A percentile compares a stretch with the other conserved stretches of the same genome.
Conservation (phyloP, 2,329 filamentous ascomycete genomes). For the Bipolaris victoriae region DNA sequence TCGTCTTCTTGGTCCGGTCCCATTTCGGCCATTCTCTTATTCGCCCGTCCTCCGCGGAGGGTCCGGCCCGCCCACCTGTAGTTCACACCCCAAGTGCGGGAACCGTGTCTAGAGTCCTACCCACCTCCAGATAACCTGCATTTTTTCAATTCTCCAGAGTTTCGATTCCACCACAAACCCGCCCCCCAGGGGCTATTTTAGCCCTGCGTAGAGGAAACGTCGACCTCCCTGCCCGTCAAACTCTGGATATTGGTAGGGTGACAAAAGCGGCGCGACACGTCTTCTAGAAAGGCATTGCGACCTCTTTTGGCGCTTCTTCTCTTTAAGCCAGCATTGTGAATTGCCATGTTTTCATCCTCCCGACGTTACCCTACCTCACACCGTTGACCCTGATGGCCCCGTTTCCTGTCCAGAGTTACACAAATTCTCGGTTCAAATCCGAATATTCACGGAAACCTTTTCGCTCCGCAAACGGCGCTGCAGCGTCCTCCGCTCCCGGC, state of each 20-base stretch:
- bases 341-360: too few relatives aligned
- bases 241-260: too few relatives aligned
- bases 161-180: not conserved
- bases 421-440: conserved; percentile 3
- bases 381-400: conserved; percentile 2
- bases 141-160: conserved; percentile 10
- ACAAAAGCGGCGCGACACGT: too few relatives aligned
- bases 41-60: conserved; percentile 17
- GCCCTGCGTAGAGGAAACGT: too few relatives aligned
- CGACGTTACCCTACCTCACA: not conserved
- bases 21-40: conserved; percentile 11
- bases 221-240: too few relatives aligned
- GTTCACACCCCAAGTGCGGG: conserved; percentile 18
- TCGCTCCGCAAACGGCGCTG: conserved; percentile 23
- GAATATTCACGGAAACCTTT: not conserved
- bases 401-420: conserved; percentile 6
- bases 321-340: too few relatives aligned
- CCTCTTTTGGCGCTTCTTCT: too few relatives aligned
- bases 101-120: conserved; percentile 11
- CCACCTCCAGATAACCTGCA: conserved; percentile 3
- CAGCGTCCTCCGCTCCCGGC: conserved; percentile 14
- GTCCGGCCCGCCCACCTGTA: conserved; percentile 27
- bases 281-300: too few relatives aligned
- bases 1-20: conserved; percentile 4
- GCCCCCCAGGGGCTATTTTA: not conserved